Conservation (phyloP, 106 monocot species). For the Triglochin maritima region DNA sequence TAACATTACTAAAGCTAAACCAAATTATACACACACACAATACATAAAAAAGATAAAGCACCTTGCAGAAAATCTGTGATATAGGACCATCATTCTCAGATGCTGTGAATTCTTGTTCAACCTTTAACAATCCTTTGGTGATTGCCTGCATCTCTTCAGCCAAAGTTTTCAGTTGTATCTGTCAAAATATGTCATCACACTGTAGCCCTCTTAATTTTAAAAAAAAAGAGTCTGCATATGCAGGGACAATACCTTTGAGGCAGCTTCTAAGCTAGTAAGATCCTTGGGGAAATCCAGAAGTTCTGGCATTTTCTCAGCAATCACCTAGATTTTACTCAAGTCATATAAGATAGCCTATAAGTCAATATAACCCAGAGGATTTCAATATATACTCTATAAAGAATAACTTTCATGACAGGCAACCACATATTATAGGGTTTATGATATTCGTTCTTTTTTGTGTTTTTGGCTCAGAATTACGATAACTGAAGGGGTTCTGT, state of each 20-base stretch:
- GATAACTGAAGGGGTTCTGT: too few species aligned
- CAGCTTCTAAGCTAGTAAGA: conserved; percentile 62
- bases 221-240: neutral
- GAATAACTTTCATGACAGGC: neutral
- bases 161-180: conserved; percentile 78
- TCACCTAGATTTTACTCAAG: conserved; percentile 32
- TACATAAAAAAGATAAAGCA: conserved; percentile 5
- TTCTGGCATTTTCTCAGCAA: conserved; percentile 89
- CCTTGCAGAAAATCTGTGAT: conserved; percentile 63
- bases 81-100: conserved; percentile 76
- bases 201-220: conserved; percentile 14
- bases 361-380: neutral
- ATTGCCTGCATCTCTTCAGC: conserved; percentile 94
- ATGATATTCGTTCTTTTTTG: too few species aligned
- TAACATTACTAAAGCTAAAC: too few species aligned
- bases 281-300: conserved; percentile 75
- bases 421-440: too few species aligned
- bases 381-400: neutral
- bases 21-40: too few species aligned
- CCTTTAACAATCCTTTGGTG: conserved; percentile 74
- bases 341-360: neutral
- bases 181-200: conserved; percentile 2
- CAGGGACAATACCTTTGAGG: conserved; percentile 49
- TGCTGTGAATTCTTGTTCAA: conserved; percentile 67
- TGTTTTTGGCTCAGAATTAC: too few species aligned